Base-by-base conservation (phyloP, 2,329 filamentous ascomycete genomes). In the Plenodomus biglobosus region DNA sequence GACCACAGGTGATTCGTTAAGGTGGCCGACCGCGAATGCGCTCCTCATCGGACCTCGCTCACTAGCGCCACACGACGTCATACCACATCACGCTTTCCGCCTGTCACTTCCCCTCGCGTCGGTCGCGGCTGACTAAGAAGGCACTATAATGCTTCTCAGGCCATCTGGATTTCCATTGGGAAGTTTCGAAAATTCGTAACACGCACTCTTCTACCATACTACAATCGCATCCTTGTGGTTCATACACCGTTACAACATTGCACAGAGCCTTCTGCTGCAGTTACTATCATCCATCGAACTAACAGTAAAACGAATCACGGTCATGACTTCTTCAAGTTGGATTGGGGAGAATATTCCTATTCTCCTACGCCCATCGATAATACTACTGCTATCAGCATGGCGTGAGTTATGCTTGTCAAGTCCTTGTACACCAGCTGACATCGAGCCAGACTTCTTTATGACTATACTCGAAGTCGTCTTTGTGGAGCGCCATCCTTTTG, bases 391-490 rank as follows among this genome's bases (percentile, higher is more conserved):
- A 16, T 52, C 56, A 11, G 38, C 58, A 11, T 71, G 67, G 44
- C 66, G 70, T 71, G 48, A 21, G 59, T 44, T 5, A n/a, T 13
- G 17, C 13, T n/a, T 2, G 18, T 3, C 1, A 13, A n/a, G 2
- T 3, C 2, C 4, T 11, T 18, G 8, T 11, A n/a, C 10, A 24
- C 46, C 54, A 16, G 54, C 38, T 16, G 2, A 32, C 27, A 15
- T 3, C 27, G 6, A 3, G 8, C 8, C 40, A 71, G 70, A 71
- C 44, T 71, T 70, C 44, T 35, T 62, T 19, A 65, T 70, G 61
- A 71, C 67, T 5, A 50, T 69, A 15, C 41, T 71, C 24, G 63
- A 71, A 54, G 54, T 62, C 32, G 44, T 66, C 22, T 62, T 68
- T 35, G 13, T 66, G 18, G 61, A 69, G 10, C 61, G 49, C 45